phyloP scores from a whole-genome alignment of 768 basidiomycete genomes.

The Lyophyllum semitale region DNA sequence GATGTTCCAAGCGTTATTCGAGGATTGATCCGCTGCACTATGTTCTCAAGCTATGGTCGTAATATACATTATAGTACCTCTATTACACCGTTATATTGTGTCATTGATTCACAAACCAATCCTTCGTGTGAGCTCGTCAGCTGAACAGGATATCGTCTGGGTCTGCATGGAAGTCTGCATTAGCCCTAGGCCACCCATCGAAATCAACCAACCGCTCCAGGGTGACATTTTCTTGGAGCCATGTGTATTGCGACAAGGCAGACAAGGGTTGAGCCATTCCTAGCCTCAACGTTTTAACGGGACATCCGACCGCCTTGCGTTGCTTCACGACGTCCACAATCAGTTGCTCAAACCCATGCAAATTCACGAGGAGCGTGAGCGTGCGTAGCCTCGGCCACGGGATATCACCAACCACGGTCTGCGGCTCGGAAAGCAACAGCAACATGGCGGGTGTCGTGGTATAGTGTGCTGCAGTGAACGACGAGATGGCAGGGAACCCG shows the following conservation, averaged over 20 bases:
- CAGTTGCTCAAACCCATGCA: conserved; percentile 20
- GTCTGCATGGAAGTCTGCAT: conserved; percentile 27
- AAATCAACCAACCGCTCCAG: conserved; percentile 26
- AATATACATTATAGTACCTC: background rate
- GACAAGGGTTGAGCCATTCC: conserved; percentile 23
- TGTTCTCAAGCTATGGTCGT: background rate
- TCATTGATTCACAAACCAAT: background rate
- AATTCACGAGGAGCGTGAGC: conserved; percentile 29
- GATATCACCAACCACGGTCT: background rate
- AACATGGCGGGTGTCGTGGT: conserved; percentile 26
- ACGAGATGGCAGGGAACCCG: conserved; percentile 34
- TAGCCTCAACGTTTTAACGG: conserved; percentile 31
- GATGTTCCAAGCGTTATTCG: conserved; percentile 53
- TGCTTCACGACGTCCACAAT: conserved; percentile 25
- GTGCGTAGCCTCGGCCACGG: conserved; percentile 39
- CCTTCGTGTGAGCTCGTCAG: background rate
- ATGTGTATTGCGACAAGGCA: conserved; percentile 7
- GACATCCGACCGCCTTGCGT: conserved; percentile 25
- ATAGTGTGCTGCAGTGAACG: conserved; percentile 29
- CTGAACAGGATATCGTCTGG: conserved; percentile 30
- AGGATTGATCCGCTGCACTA: conserved; percentile 35
- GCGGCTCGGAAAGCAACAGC: conserved; percentile 23
- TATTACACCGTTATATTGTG: background rate
- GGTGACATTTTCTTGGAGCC: conserved; percentile 16
- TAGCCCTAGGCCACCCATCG: conserved; percentile 32